Base-by-base conservation (phyloP, 495 filamentous ascomycete genomes). In the Neurospora intermedia region DNA sequence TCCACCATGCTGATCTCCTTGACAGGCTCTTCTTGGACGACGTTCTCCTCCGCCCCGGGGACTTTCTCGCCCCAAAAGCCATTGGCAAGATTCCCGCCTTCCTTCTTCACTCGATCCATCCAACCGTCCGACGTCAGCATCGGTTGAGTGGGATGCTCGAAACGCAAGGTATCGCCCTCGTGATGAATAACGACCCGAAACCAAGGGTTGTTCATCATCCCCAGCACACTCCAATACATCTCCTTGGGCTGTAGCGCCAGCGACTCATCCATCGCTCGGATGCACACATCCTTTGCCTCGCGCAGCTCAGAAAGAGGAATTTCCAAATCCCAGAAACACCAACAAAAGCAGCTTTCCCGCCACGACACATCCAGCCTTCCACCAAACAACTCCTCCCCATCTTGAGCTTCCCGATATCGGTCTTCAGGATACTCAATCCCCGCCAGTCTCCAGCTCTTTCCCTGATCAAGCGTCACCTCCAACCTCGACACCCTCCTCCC, bases 171-270 rank as follows among this genome's bases (percentile, higher is more conserved):
- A 43, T 89, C 85, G 0, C 83, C 87, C 74, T 97, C 92, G 73
- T 91, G 90, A 54, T 87, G 89, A 73, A 98, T 93, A 6, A 89
- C 87, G 7, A 98, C 86, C 18, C 95, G 86, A 80, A 91, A 98
- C 95, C 95, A 98, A 8, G 94, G 91, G 77, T 97, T 98, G 79
- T 98, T 97, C 95, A 98, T 98, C 95, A 98, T 98, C 0, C 95
- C 95, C 54, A 98, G 83, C 20, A 97, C 94, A 72, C 88, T 92
- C 95, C 95, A 98, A 81, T 98, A 98, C 92, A 97, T 97, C 76
- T 98, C 95, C 73, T 92, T 85, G 7, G 95, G 94, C 78, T 97
- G 94, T 1, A 93, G 84, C 76, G 90, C 92, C 89, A 98, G 89
- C 41, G 91, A 88, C 69, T 98, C 95, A 77, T 98, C 95, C 93